phyloP scores from a whole-genome alignment of 2,329 filamentous ascomycete genomes.

The Xylaria arbuscula region DNA sequence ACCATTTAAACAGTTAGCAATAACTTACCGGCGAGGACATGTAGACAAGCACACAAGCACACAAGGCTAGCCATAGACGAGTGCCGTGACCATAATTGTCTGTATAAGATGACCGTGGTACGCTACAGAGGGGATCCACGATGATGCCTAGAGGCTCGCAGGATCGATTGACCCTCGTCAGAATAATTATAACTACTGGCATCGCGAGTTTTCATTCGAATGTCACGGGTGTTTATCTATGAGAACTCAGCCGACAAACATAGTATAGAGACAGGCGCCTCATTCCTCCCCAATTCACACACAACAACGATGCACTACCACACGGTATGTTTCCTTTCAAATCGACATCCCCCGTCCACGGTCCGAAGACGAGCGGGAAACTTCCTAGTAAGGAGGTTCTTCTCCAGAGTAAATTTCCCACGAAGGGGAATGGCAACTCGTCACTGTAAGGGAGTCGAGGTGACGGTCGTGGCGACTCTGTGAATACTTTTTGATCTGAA shows the following conservation, averaged over 20 bases:
- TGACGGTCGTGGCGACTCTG: slow-evolving; percentile 73
- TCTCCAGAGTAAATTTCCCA: slow-evolving; percentile 68
- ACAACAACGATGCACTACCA: neutral
- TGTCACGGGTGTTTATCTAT: neutral
- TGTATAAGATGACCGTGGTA: neutral
- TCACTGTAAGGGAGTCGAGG: slow-evolving; percentile 66
- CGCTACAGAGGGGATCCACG: neutral
- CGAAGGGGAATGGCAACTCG: slow-evolving; percentile 68
- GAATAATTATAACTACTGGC: neutral
- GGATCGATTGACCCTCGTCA: neutral
- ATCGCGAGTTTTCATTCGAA: neutral
- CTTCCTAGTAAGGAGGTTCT: slow-evolving; percentile 72
- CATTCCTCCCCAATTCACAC: neutral
- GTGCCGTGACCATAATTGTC: neutral
- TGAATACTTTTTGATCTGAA: slow-evolving; percentile 71
- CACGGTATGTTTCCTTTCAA: slow-evolving; percentile 64
- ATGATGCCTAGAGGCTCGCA: neutral
- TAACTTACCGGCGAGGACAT: neutral
- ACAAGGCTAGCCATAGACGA: neutral
- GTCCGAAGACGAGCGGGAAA: slow-evolving; percentile 62
- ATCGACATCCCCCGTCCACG: slow-evolving; percentile 69
- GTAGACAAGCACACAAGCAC: neutral
- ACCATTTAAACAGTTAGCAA: neutral
- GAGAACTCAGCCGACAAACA: neutral
- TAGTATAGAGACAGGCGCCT: neutral